Evolutionary conservation across 2,329 filamentous ascomycete species (phyloP), one percentile per base, ranked within the genome.

Genomic region (Fusarium sp.): DNA sequence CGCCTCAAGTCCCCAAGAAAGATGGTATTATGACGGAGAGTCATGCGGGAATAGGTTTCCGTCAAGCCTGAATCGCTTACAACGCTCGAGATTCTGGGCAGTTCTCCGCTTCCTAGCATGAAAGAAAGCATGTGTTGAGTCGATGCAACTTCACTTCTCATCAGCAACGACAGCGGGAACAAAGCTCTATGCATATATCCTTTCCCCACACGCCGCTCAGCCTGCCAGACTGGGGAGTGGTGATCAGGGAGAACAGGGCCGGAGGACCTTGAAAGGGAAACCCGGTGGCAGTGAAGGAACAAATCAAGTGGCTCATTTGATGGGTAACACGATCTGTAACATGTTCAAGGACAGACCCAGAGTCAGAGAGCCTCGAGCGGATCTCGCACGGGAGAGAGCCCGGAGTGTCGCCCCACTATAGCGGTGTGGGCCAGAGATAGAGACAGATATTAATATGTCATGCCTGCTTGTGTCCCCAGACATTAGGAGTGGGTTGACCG

Each of bases 381-480:
- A 72, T 73, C 51, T 64, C 31, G 61, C 62, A 60, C 54, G 46
- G 63, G 39, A 73, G 63, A 63, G 37, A 70, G 63, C 46, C 45
- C 54, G 64, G 51, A 70, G 69, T 35, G 33, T 54, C 16, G 73
- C 64, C 71, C 75, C 75, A 74, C 73, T 64, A 52, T 49, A 57
- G 75, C 75, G 73, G 75, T 77, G 75, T 77, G 75, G 75, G 67
- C 61, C 73, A 63, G 49, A 76, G 75, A 77, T 77, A 77, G 63
- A 67, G 75, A 77, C 75, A 77, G 66, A 77, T 77, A 77, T 77
- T 63, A 77, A 77, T 77, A 76, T 77, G 75, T 77, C 75, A 77
- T 73, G 75, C 67, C 61, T 48, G 69, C 58, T 61, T 63, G 35
- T 62, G 49, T 67, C 54, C 54, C 65, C 62, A 64, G 57, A 69